phyloP scores from a whole-genome alignment of 2,329 filamentous ascomycete genomes.

The Arthrobotrys sphaeroides region DNA sequence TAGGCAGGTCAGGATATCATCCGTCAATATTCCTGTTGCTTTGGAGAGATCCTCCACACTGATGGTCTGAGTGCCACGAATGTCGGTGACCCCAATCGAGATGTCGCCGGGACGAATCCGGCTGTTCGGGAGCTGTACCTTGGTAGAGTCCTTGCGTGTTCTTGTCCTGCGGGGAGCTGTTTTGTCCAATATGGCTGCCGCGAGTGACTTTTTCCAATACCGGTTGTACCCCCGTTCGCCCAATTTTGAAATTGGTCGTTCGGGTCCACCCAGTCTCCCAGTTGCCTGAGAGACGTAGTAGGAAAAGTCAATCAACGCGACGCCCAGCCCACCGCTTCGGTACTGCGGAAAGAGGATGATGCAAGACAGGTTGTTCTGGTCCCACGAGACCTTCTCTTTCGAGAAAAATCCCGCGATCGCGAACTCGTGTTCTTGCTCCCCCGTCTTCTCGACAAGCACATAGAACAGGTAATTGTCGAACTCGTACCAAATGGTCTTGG shows the following conservation, averaged over 20 bases:
- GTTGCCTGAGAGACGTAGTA: slow-evolving; percentile 91
- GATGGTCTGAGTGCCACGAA: slow-evolving; percentile 4
- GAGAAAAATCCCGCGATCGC: slow-evolving; percentile 86
- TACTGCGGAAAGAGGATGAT: slow-evolving; percentile 96
- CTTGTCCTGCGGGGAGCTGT: not conserved
- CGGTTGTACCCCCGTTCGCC: slow-evolving; percentile 56
- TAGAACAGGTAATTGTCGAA: slow-evolving; percentile 95
- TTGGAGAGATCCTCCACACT: slow-evolving; percentile 21
- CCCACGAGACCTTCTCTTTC: slow-evolving; percentile 99
- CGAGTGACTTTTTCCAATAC: slow-evolving; percentile 61
- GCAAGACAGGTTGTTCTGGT: slow-evolving; percentile 96
- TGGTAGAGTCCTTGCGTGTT: slow-evolving; percentile 9
- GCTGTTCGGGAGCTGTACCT: slow-evolving; percentile 2
- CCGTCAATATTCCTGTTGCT: slow-evolving; percentile 21
- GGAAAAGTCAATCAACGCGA: slow-evolving; percentile 88
- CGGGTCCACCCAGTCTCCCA: slow-evolving; percentile 84
- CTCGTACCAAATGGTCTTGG: slow-evolving; percentile 98
- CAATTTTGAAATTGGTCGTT: slow-evolving; percentile 70
- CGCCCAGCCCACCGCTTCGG: slow-evolving; percentile 87
- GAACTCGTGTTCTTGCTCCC: slow-evolving; percentile 63
- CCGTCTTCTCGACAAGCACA: slow-evolving; percentile 79
- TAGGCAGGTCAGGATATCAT: slow-evolving; percentile 26
- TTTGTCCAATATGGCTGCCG: slow-evolving; percentile 23
- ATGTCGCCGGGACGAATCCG: not conserved
- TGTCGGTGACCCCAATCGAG: not conserved